Percentiles rank a stretch among this genome's conserved stretches.
phyloP scores from a whole-genome alignment of 352 stramenopile species.

The Globisporangium echinulatum region DNA sequence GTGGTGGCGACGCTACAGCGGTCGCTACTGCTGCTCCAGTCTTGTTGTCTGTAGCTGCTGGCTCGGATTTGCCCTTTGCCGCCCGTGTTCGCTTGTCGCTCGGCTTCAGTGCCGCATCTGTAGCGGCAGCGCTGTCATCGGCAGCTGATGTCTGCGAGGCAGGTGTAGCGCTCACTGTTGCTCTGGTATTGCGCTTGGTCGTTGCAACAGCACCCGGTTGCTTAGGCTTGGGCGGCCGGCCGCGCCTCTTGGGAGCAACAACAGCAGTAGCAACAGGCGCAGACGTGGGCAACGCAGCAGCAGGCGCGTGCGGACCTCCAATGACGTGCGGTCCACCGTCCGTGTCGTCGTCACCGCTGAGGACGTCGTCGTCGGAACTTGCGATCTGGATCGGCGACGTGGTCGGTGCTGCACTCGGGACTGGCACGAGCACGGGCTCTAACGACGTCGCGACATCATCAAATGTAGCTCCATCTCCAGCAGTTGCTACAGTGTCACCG shows the following conservation, averaged over 20 bases:
- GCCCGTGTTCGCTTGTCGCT: no score
- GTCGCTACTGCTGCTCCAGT: slow-evolving; percentile 8
- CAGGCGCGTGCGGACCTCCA: no score
- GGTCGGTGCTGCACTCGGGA: not conserved
- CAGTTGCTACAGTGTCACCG: no score
- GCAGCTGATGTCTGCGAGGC: no score
- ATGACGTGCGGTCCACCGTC: slow-evolving; percentile 3
- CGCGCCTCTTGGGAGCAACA: no score
- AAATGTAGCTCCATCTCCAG: not conserved
- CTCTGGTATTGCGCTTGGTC: not conserved
- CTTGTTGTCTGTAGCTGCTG: slow-evolving; percentile 10
- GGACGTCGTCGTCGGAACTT: slow-evolving; percentile 4
- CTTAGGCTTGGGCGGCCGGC: no score
- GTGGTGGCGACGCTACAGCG: slow-evolving; percentile 13
- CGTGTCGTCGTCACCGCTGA: slow-evolving; percentile 8
- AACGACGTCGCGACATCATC: no score
- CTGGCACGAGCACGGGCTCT: no score
- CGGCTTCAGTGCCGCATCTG: not conserved
- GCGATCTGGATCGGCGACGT: not conserved
- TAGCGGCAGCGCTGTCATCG: not conserved
- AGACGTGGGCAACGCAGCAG: no score
- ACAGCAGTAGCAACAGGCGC: no score
- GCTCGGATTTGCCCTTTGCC: not conserved
- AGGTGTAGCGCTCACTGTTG: not conserved
- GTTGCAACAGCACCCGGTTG: not conserved